Percentiles rank a stretch among this genome's conserved stretches.
Conservation (phyloP, 2,329 filamentous ascomycete genomes). For the Chalara sp. region DNA sequence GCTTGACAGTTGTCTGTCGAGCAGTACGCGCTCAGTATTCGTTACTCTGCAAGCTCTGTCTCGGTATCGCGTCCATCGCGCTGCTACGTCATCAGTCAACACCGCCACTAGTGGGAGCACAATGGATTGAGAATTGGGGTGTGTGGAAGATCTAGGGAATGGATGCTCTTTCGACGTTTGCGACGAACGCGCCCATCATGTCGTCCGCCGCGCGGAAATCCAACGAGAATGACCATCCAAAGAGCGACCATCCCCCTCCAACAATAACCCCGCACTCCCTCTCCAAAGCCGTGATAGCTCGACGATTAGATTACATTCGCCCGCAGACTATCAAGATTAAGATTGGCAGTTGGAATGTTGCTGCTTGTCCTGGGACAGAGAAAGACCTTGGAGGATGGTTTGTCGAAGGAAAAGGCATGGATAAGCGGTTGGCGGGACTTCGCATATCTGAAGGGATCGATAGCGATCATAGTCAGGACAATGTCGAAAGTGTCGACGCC, state of each 20-base stretch:
- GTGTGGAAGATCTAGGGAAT: background rate
- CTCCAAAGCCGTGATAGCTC: conserved; percentile 60
- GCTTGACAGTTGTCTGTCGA: no score
- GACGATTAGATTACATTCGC: conserved; percentile 72
- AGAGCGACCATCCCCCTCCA: conserved; percentile 8
- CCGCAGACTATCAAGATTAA: conserved; percentile 74
- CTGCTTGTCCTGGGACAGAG: conserved; percentile 75
- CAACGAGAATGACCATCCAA: conserved; percentile 6
- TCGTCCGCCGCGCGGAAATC: conserved; percentile 16
- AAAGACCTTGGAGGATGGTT: conserved; percentile 90
- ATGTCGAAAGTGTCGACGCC: conserved; percentile 37
- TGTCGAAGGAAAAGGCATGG: conserved; percentile 65
- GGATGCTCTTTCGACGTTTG: background rate
- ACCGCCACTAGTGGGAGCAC: background rate
- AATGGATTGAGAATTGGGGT: background rate
- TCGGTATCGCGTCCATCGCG: no score
- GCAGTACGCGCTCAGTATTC: no score
- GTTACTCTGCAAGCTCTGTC: no score
- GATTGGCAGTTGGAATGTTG: conserved; percentile 93
- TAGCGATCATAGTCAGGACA: conserved; percentile 22
- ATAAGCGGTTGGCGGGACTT: conserved; percentile 53
- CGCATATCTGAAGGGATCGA: conserved; percentile 35
- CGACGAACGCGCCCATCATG: background rate
- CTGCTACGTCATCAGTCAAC: no score
- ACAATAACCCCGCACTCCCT: conserved; percentile 48